Conservation (phyloP, 2,329 filamentous ascomycete species). For the Cordyceps tenuipes region DNA sequence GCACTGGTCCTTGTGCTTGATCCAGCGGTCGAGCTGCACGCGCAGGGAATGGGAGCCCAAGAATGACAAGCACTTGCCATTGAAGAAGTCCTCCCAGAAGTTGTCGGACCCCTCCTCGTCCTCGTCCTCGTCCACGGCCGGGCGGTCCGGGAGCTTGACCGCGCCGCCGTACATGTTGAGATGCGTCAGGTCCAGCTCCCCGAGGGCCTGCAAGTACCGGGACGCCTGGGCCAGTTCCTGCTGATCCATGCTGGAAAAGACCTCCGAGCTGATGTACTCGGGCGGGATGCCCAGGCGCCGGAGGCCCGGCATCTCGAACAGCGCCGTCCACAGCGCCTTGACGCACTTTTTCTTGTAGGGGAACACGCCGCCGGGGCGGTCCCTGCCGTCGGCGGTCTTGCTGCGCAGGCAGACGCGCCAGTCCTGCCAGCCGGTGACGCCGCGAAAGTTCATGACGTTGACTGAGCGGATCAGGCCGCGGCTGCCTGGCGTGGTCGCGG, state of each 20-base stretch:
- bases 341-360: neutral
- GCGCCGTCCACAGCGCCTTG: neutral
- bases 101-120: fast-evolving
- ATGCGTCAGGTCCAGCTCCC: neutral
- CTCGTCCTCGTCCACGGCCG: too few species aligned
- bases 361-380: neutral
- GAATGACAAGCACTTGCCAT: neutral
- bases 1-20: neutral
- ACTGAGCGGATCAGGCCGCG: neutral
- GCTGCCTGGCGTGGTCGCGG: neutral
- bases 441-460: neutral
- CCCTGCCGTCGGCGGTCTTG: neutral
- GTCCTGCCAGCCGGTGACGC: neutral
- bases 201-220: neutral
- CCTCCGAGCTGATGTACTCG: neutral
- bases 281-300: neutral
- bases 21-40: too few species aligned
- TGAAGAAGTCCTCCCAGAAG: neutral
- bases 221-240: neutral
- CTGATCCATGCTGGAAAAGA: neutral
- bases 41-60: neutral
- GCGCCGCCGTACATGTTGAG: neutral
- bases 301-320: neutral
- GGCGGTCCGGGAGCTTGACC: neutral
- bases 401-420: neutral